These are phyloP conservation scores for Striga asiatica DNA, from an alignment of 257 asterid species.

Conservation along the genomic window DNA sequence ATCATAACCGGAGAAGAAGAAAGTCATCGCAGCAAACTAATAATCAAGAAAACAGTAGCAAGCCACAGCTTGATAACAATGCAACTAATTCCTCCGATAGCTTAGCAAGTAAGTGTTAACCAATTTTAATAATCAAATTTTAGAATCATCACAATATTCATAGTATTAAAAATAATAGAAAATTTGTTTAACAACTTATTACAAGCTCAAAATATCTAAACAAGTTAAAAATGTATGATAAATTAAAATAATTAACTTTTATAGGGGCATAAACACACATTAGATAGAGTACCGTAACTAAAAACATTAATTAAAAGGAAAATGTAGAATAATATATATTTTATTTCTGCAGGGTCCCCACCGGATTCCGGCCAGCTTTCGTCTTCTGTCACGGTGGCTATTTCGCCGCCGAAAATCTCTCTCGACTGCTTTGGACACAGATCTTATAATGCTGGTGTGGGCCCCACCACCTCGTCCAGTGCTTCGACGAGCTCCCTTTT, in stretches of 20 bases:
- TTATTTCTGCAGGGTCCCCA: conserved; percentile 42
- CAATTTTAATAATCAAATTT: too few relatives aligned
- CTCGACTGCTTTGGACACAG: conserved; percentile 60
- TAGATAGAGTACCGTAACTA: too few relatives aligned
- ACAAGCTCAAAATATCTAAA: too few relatives aligned
- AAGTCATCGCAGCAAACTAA: conserved; percentile 60
- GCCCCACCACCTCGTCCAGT: conserved; percentile 27
- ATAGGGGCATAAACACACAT: too few relatives aligned
- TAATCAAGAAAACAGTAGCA: conserved; percentile 32
- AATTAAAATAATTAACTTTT: too few relatives aligned
- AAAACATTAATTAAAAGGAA: too few relatives aligned
- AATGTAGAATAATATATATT: too few relatives aligned
- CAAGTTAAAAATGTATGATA: too few relatives aligned
- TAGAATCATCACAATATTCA: too few relatives aligned
- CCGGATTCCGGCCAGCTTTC: conserved; percentile 67
- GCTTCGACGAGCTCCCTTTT: conserved; percentile 48
- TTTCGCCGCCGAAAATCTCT: conserved; percentile 74
- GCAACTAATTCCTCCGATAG: conserved; percentile 44
- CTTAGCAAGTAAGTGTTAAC: conserved; percentile 26
- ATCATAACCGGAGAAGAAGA: conserved; percentile 84
- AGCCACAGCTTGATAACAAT: conserved; percentile 26
- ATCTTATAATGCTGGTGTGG: conserved; percentile 26
- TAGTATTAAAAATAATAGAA: too few relatives aligned
- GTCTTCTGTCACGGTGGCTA: conserved; percentile 60
- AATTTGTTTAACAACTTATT: too few relatives aligned